Evolutionary conservation across 2,329 filamentous ascomycete genomes (phyloP).

Genomic region (Hypoxylon sp.): DNA sequence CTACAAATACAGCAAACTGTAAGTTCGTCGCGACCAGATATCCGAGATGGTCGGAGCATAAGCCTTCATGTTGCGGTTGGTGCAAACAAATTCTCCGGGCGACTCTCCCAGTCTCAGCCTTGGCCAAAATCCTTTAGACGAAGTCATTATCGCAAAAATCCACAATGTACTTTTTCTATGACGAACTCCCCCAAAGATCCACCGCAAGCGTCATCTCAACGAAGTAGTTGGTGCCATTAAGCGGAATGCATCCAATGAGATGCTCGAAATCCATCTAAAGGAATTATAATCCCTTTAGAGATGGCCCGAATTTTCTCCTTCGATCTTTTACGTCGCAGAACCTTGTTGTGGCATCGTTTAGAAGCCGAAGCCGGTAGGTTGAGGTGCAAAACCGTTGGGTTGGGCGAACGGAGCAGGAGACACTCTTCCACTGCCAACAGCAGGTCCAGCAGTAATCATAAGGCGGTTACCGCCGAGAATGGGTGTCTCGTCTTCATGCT

Average conservation of each 20-base stretch:
- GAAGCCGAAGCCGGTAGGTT: conserved; percentile 84
- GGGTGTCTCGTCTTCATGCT: conserved; percentile 92
- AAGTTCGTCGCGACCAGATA: conserved; percentile 36
- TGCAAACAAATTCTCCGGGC: conserved; percentile 27
- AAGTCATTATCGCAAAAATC: conserved; percentile 48
- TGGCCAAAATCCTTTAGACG: conserved; percentile 39
- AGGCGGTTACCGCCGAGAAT: conserved; percentile 90
- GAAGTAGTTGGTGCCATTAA: conserved; percentile 22
- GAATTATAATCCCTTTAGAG: conserved; percentile 15
- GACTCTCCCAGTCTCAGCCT: conserved; percentile 24
- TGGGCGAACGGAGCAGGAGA: conserved; percentile 81
- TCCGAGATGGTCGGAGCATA: conserved; percentile 33
- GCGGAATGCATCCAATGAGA: conserved; percentile 11
- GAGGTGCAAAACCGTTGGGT: conserved; percentile 89
- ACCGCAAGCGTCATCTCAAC: conserved; percentile 29
- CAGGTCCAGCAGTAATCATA: conserved; percentile 95
- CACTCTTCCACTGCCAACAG: conserved; percentile 63
- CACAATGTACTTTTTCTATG: conserved; percentile 41
- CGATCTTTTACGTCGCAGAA: conserved; percentile 4
- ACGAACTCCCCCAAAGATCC: conserved; percentile 45
- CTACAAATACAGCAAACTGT: conserved; percentile 48
- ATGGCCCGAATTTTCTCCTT: conserved; percentile 4
- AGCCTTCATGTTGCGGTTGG: conserved; percentile 22
- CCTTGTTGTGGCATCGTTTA: conserved; percentile 55
- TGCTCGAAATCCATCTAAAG: conserved; percentile 16